Evolutionary conservation across 2,329 filamentous ascomycete species (phyloP), one percentile per base, ranked within the genome.

Genomic region (Calonectria pteridis): DNA sequence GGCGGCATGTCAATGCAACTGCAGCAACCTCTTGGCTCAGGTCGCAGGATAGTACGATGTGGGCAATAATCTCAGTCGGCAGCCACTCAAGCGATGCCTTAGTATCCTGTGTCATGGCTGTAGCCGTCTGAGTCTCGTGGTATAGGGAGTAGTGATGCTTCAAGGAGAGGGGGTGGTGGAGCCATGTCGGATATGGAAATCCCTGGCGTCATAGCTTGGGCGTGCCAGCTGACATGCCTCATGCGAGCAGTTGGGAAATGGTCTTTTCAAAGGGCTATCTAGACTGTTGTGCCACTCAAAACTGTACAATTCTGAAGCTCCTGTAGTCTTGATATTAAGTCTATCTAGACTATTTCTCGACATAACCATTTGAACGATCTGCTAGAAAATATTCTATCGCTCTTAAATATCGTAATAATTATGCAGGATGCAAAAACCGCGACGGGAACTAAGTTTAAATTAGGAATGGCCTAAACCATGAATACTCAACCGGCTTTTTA

Each of bases 41-140:
- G 10, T 62, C 67, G 46, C 70, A 72, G 29, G 31, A 72, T 6
- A 62, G 29, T 37, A 69, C 13, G 6, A 72, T 35, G 5, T 33
- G 43, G 4, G 53, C 18, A 26, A 69, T 14, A 18, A 69, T 37
- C 46, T 72, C 70, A 3, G 18, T 69, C 14, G 70, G 70, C 10
- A 72, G 13, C n/a, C 18, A 3, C 4, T 33, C 59, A 16, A 64
- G 23, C 4, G 40, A 33, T 14, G 23, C 20, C 35, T 33, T 31
- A 6, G 18, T 49, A 31, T 40, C 10, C 13, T 46, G 4, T 16
- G 59, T 5, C 59, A 64, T 64, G 10, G 2, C 18, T 33, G 28
- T 28, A 23, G 28, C 40, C 23, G 26, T 18, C 37, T 33, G 35
- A 16, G 28, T 49, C 59, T 43, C 40, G 40, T 31, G 40, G 10